These are phyloP conservation scores for Aureobasidium leucospermi DNA, from an alignment of 2,329 filamentous ascomycete genomes.

Conservation along the genomic window DNA sequence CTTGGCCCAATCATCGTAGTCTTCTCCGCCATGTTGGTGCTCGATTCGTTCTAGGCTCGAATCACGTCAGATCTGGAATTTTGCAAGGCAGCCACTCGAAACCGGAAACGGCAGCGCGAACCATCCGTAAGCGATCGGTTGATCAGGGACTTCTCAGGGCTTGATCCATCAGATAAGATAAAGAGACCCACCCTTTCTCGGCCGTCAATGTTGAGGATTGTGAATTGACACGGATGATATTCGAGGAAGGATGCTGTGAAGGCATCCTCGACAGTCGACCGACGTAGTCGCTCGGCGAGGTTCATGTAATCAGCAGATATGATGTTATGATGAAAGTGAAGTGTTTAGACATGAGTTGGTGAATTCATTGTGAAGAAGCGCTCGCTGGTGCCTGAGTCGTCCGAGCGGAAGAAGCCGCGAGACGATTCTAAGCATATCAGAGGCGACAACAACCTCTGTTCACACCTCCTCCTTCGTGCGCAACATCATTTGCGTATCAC, in stretches of 20 bases:
- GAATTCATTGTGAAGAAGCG: neutral
- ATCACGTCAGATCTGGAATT: constrained; percentile 8
- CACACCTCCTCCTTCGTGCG: neutral
- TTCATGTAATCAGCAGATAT: too few species aligned
- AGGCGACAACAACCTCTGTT: constrained; percentile 3
- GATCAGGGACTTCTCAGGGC: neutral
- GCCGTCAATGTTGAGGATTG: neutral
- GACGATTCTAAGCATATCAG: constrained; percentile 23
- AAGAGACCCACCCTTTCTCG: neutral
- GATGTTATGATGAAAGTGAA: too few species aligned
- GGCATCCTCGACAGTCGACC: too few species aligned
- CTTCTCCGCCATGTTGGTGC: constrained; percentile 3
- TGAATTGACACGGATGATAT: too few species aligned
- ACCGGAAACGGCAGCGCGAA: constrained; percentile 6
- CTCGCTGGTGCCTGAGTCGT: neutral
- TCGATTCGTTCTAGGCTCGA: constrained; percentile 12
- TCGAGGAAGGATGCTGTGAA: too few species aligned
- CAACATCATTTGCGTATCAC: constrained; percentile 3
- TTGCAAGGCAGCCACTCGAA: neutral
- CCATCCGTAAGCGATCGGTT: neutral
- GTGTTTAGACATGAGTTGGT: neutral
- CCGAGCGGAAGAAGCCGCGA: neutral
- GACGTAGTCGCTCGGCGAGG: too few species aligned
- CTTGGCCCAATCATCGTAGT: neutral
- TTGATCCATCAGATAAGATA: neutral